phyloP scores from a whole-genome alignment of 805 yeast genomes.

The Spathaspora gorwiae region DNA sequence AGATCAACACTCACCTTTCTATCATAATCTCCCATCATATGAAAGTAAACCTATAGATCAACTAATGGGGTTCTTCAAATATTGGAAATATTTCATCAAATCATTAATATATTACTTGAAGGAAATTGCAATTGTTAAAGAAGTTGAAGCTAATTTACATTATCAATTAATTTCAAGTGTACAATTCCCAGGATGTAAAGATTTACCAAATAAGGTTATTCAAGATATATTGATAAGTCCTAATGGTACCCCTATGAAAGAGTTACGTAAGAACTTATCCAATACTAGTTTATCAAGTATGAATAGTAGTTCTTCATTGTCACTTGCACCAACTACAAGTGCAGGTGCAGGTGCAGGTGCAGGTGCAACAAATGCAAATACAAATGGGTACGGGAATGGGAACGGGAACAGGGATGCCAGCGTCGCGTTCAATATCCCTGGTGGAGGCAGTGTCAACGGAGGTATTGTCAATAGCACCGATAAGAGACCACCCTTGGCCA shows the following conservation, averaged over 20 bases:
- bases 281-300: conserved; percentile 5
- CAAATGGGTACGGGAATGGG: neutral
- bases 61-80: conserved; percentile 34
- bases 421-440: neutral
- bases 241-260: conserved; percentile 5
- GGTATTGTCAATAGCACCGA: conserved; percentile 7
- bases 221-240: conserved; percentile 2
- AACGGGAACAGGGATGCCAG: neutral
- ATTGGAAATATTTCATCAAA: conserved; percentile 37
- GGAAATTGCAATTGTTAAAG: conserved; percentile 47
- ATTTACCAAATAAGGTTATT: conserved; percentile 20
- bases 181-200: conserved; percentile 43
- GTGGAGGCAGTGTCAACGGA: conserved; percentile 1
- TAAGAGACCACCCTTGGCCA: conserved; percentile 20
- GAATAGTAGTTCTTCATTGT: neutral
- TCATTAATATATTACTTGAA: conserved; percentile 33
- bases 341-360: neutral
- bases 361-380: no score
- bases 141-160: conserved; percentile 35
- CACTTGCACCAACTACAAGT: neutral
- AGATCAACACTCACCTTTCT: conserved; percentile 35
- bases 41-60: conserved; percentile 38
- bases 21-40: conserved; percentile 32
- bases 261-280: conserved; percentile 8
- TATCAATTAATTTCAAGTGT: conserved; percentile 34